A percentile compares a stretch with the other conserved stretches of the same genome.
Evolutionary conservation across 768 basidiomycete species (phyloP).

Genomic region (Leccinum boreale): DNA sequence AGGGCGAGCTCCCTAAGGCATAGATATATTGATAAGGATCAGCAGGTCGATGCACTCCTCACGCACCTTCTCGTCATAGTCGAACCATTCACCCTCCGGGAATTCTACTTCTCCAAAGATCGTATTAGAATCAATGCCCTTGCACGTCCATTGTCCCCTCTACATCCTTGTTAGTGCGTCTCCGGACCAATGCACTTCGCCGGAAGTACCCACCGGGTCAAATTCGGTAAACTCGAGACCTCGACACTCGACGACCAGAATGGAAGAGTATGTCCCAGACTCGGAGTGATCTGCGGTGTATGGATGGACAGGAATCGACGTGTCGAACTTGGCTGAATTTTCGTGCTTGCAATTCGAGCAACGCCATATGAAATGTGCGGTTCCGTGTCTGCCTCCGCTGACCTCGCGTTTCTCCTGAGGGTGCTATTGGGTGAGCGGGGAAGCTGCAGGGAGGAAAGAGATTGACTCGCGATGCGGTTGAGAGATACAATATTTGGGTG

Average conservation of each 20-base stretch:
- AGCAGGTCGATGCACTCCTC: no score
- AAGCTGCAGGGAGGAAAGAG: not conserved
- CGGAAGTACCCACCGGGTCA: conserved; percentile 55
- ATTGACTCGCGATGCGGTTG: conserved; percentile 56
- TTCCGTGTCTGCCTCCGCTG: conserved; percentile 62
- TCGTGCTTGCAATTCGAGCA: conserved; percentile 78
- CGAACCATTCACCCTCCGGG: conserved; percentile 60
- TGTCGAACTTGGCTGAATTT: conserved; percentile 77
- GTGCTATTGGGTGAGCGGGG: conserved; percentile 2
- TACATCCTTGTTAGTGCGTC: conserved; percentile 27
- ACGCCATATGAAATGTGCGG: conserved; percentile 79
- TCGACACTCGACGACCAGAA: conserved; percentile 78
- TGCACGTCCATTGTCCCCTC: conserved; percentile 73
- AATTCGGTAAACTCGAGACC: conserved; percentile 82
- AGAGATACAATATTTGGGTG: conserved; percentile 72
- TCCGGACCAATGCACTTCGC: not conserved
- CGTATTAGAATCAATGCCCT: conserved; percentile 53
- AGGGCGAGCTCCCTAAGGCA: conserved; percentile 50
- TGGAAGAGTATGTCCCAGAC: conserved; percentile 52
- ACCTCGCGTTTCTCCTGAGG: conserved; percentile 62
- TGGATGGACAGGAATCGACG: conserved; percentile 42
- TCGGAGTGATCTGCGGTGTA: conserved; percentile 55
- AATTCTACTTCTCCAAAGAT: conserved; percentile 62
- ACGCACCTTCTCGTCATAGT: conserved; percentile 86
- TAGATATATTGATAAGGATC: not conserved